These are phyloP conservation scores for Anthostomella pinea DNA, from an alignment of 2,329 filamentous ascomycete species.

Conservation along the genomic window DNA sequence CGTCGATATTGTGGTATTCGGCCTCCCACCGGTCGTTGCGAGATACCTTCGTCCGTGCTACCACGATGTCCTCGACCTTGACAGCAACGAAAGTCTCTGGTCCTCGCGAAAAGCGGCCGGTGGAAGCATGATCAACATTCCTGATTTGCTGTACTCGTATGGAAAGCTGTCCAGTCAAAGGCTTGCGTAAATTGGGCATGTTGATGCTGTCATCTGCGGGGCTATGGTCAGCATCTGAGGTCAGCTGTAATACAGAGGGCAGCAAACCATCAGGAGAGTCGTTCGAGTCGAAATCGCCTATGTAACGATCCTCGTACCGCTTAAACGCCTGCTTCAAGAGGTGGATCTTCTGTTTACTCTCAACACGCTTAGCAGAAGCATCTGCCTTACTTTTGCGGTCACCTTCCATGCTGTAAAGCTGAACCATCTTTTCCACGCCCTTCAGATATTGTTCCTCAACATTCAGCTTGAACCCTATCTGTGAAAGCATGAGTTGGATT, in stretches of 20 bases:
- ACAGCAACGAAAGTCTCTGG: slow-evolving; percentile 95
- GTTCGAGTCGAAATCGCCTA: slow-evolving; percentile 74
- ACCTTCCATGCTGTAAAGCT: slow-evolving; percentile 94
- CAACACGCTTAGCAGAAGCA: slow-evolving; percentile 82
- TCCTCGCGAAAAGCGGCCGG: slow-evolving; percentile 78
- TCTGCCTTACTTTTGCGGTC: slow-evolving; percentile 94
- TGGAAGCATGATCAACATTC: slow-evolving; percentile 90
- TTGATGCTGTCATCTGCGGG: slow-evolving; percentile 88
- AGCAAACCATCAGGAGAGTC: slow-evolving; percentile 76
- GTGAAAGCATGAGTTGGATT: slow-evolving; percentile 98
- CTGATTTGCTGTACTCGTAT: slow-evolving; percentile 85
- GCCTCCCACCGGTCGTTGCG: slow-evolving; percentile 88
- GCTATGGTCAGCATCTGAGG: slow-evolving; percentile 13
- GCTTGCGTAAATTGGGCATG: slow-evolving; percentile 89
- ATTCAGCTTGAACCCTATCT: slow-evolving; percentile 97
- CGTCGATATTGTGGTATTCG: slow-evolving; percentile 86
- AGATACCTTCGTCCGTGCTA: slow-evolving; percentile 81
- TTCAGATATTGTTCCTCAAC: slow-evolving; percentile 99
- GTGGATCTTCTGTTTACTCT: slow-evolving; percentile 98
- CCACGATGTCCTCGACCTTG: slow-evolving; percentile 93
- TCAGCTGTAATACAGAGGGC: neutral
- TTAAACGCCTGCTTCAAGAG: slow-evolving; percentile 93
- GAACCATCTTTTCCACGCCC: slow-evolving; percentile 98
- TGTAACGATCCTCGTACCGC: slow-evolving; percentile 94
- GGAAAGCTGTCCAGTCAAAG: slow-evolving; percentile 85